Conservation (phyloP, 306 rosid genomes). For the Prunus mume region DNA sequence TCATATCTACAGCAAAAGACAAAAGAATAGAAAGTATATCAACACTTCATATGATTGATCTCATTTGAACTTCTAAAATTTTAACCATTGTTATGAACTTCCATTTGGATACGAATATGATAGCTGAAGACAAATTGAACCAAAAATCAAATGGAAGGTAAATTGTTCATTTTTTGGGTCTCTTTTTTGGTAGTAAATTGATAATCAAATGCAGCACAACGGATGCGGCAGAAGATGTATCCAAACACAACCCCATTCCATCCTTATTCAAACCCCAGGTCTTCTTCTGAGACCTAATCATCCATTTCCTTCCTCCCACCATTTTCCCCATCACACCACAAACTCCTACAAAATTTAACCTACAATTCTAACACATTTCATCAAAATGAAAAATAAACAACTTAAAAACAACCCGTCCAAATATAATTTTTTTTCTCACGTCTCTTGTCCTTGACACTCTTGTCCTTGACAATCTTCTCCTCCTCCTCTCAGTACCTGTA, state of each 20-base stretch:
- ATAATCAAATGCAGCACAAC: slow-evolving; percentile 14
- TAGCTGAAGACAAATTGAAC: neutral
- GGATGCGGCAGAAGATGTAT: slow-evolving; percentile 10
- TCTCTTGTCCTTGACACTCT: neutral
- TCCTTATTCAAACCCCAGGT: slow-evolving; percentile 52
- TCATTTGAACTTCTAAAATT: no score
- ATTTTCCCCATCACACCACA: slow-evolving; percentile 18
- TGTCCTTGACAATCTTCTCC: neutral
- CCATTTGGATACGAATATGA: no score
- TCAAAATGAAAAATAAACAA: slow-evolving; percentile 6
- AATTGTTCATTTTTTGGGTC: neutral
- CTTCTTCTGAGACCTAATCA: slow-evolving; percentile 42
- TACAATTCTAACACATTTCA: slow-evolving; percentile 16
- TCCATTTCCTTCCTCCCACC: slow-evolving; percentile 8
- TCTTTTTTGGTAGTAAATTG: neutral
- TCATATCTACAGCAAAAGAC: no score
- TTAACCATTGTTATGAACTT: no score
- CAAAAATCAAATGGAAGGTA: neutral
- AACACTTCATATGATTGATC: no score
- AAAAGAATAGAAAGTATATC: no score
- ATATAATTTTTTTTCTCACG: neutral
- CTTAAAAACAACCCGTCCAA: slow-evolving; percentile 7
- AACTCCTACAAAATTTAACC: slow-evolving; percentile 24
- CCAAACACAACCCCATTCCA: slow-evolving; percentile 31
- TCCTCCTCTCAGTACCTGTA: slow-evolving; percentile 68